Evolutionary conservation across 305 asterid genomes (phyloP), one percentile per base, ranked within the genome.

Genomic region (Rubia occidens): DNA sequence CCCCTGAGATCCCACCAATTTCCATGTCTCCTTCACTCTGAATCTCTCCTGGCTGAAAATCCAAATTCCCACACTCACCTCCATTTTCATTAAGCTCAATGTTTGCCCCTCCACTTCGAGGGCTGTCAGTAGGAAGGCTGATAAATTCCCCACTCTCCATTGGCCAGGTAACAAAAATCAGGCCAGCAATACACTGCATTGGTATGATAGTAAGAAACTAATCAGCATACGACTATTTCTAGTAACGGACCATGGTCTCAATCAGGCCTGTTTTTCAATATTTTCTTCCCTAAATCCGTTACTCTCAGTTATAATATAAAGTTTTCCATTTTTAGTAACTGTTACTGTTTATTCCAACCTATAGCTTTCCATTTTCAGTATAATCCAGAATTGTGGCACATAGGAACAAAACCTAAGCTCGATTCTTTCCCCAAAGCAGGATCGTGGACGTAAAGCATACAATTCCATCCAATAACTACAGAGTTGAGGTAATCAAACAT

Each of bases 131-230:
- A 55, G 82, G 87, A 71, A 76, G 78, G 75, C 70, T 68, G 72
- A 74, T 82, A 53, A 81, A 51, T 71, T 87, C 88, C 83, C 78
- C 90, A 21, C 81, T 77, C 66, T 83, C 89, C 96, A 91, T 88
- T 29, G 78, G 8, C 32, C 53, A 11, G 60, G 64, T 56, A 55
- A 68, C 20, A 13, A 72, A 69, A 64, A 5, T 17, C 43, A 60
- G 42, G 53, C 71, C 54, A 65, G 49, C 71, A 37, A 18, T 68
- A 56, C 60, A 61, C 71, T 72, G 77, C 78, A 72, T 17, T 37
- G 10, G 66, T 51, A 51, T 51, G 58, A 51, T 5, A 51, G 54
- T 51, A 45, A 20, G 74, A 11, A 72, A 40, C 5, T 35, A 45
- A 66, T 43, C 11, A 66, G 60, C 42, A 9, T 4, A 24, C 1